phyloP scores from a whole-genome alignment of 495 filamentous ascomycete genomes.

The Neurospora hispaniola region DNA sequence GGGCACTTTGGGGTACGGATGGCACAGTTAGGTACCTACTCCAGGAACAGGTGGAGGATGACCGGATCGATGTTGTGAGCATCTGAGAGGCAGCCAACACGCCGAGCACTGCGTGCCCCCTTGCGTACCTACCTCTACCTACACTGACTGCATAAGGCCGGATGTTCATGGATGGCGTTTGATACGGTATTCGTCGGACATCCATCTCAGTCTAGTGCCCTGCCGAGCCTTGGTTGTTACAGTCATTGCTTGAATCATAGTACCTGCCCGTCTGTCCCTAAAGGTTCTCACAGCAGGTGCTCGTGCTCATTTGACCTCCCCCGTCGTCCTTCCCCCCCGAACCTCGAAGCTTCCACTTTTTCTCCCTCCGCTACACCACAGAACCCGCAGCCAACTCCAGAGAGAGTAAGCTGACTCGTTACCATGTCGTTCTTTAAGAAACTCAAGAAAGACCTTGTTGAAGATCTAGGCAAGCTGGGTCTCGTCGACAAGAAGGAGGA shows the following conservation, averaged over 20 bases:
- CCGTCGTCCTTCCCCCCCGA: not conserved
- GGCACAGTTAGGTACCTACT: not conserved
- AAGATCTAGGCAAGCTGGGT: slow-evolving; percentile 12
- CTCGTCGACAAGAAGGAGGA: slow-evolving; percentile 15
- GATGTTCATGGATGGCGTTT: not conserved
- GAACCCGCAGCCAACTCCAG: not conserved
- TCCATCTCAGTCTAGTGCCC: not conserved
- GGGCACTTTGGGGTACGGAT: not conserved
- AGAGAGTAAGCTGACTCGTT: not conserved
- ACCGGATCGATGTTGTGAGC: not conserved
- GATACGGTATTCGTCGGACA: not conserved
- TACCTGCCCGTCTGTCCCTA: not conserved
- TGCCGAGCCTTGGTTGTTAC: not conserved
- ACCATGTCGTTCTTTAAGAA: slow-evolving; percentile 25
- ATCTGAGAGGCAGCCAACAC: not conserved
- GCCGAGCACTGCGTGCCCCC: not conserved
- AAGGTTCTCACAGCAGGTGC: not conserved
- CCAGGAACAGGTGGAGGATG: not conserved
- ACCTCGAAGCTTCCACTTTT: not conserved
- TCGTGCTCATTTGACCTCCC: not conserved
- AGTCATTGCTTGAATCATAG: not conserved
- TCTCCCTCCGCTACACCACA: not conserved
- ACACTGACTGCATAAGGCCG: not conserved
- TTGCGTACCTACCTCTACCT: not conserved
- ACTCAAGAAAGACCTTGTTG: slow-evolving; percentile 12